These are phyloP conservation scores for Suhomyces sp. DNA, from an alignment of 805 yeast genomes.

Conservation along the genomic window DNA sequence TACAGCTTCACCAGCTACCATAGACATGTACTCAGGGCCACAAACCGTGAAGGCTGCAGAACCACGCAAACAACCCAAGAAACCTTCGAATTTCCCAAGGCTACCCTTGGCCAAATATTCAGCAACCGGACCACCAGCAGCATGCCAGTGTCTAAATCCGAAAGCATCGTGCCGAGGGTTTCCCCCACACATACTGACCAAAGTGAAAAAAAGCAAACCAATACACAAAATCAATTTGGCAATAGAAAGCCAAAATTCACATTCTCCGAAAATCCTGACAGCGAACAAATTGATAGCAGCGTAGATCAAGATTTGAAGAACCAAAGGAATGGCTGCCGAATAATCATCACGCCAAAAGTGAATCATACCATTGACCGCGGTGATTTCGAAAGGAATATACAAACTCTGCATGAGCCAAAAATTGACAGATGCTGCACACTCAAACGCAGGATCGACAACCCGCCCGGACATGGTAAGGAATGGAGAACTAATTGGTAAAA, in stretches of 20 bases:
- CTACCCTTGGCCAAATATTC: conserved; percentile 48
- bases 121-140: conserved; percentile 41
- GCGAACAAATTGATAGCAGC: conserved; percentile 67
- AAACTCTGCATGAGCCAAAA: conserved; percentile 43
- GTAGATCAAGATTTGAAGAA: conserved; percentile 62
- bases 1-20: conserved; percentile 80
- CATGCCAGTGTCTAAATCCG: conserved; percentile 47
- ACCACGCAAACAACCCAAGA: conserved; percentile 61
- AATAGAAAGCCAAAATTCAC: conserved; percentile 75
- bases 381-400: conserved; percentile 78
- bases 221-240: conserved; percentile 59
- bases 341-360: conserved; percentile 81
- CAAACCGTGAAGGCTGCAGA: conserved; percentile 73
- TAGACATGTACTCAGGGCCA: conserved; percentile 83
- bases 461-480: conserved; percentile 38
- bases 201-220: conserved; percentile 74
- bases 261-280: conserved; percentile 73
- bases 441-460: conserved; percentile 37
- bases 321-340: conserved; percentile 66
- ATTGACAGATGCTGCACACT: conserved; percentile 22
- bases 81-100: conserved; percentile 69
- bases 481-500: conserved; percentile 35
- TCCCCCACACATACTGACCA: conserved; percentile 84
- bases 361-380: conserved; percentile 72
- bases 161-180: conserved; percentile 62